Base-by-base conservation (phyloP, 306 rosid species). In the Malus sieversii region DNA sequence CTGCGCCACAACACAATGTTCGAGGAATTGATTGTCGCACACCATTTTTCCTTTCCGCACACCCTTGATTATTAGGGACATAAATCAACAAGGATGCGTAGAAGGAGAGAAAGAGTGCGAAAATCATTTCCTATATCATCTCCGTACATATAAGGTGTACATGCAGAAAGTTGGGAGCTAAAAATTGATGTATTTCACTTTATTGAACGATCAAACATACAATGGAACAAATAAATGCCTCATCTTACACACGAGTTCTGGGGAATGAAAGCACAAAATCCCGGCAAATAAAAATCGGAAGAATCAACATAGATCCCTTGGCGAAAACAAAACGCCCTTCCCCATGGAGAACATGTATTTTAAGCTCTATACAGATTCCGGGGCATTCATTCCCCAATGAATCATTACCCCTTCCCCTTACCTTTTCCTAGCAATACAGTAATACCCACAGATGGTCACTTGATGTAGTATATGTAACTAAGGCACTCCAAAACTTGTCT, bases 341-440 rank as follows among this genome's bases (percentile, higher is more conserved):
- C 76, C 75, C 79, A 52, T n/a, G 22, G 53, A 65, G 63, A 82
- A 77, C 14, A 46, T 52, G 74, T 16, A 63, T 30, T 32, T 6
- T 33, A 65, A 42, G 75, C 84, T 70, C 91, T 87, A 82, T 83
- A 90, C 85, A 85, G 72, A 66, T 73, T 85, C 71, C 60, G 4
- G 75, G 45, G 74, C 77, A 77, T 42, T 19, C 46, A 65, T 82
- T 74, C 79, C 68, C 82, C 75, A 79, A 79, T 78, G 71, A 79
- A 81, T 35, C 85, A 57, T 73, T 55, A 63, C 75, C 77, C 64
- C 70, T 55, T 60, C 73, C 68, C 67, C 70, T 65, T 61, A 79
- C 55, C 46, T 61, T 70, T 64, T 74, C 64, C 68, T 69, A 80
- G 80, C 67, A 51, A 70, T 20, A 58, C 40, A 4, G 62, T n/a